Evolutionary conservation across 2,329 filamentous ascomycete genomes (phyloP), one percentile per base, ranked within the genome.

Genomic region (Beauveria sp.): DNA sequence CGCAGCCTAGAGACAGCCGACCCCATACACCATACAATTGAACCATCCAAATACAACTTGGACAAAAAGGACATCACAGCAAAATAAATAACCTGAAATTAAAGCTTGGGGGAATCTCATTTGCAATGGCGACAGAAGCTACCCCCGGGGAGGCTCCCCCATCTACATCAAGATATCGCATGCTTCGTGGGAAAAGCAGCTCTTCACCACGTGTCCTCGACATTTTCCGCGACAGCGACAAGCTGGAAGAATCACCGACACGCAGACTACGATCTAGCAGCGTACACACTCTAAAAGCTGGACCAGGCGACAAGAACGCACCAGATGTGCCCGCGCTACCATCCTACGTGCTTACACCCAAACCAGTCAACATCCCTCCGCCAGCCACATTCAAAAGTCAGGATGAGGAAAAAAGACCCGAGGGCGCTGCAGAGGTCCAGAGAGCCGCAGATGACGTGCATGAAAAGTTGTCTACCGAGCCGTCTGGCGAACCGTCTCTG

Each of bases 101-200:
- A 20, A 48, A 43, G 31, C 20, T 51, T 31, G 34, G 16, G 16
- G 20, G 34, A 20, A 51, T 22, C 18, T 61, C 63, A 57, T 54
- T 57, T 53, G 50, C 61, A 56, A 63, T 66, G 61, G 64, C 63
- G 52, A 54, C 61, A 57, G 60, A 65, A 61, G 61, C 67, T 67
- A 22, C 67, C 65, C 9, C 64, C 59, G 46, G 61, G 40, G n/a
- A 24, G 5, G 8, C 26, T 9, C 28, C 51, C 45, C 53, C 14
- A n/a, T 54, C 66, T 18, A 62, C 66, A 10, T 75, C 74, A 5
- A 70, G 71, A 48, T 74, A 71, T 60, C 73, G 69, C 60, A 67
- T 59, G 38, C 67, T 75, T 24, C 69, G 73, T 5, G 73, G 73
- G 34, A 75, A 74, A 55, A 75, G 72, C 65, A 65, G 74, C 10